Percentiles rank a stretch among this genome's conserved stretches.
Conservation (phyloP, 108 stramenopile genomes). For the Stephanodiscus triporus region DNA sequence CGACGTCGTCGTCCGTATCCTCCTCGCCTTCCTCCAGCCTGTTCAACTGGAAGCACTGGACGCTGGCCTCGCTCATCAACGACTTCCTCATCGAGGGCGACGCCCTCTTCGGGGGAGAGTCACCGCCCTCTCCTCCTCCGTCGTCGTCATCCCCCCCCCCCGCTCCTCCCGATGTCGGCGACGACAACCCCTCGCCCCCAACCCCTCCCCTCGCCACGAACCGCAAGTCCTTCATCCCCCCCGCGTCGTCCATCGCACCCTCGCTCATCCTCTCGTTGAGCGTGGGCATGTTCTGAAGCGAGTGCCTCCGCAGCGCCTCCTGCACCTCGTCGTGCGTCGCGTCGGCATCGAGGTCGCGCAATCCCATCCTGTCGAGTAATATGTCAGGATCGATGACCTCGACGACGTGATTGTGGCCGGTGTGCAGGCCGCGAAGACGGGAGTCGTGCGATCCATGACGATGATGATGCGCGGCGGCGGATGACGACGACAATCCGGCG, state of each 20-base stretch:
- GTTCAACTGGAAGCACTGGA: background rate
- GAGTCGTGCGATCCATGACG: no score
- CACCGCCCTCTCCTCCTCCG: background rate
- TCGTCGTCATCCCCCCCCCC: background rate
- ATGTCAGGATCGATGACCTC: constrained; percentile 44
- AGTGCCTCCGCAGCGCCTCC: constrained; percentile 25
- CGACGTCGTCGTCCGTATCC: constrained; percentile 2
- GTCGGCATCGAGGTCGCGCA: constrained; percentile 38
- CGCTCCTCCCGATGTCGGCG: background rate
- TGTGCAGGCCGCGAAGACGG: no score
- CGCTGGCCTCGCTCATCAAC: background rate
- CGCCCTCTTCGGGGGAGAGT: background rate
- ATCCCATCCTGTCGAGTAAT: constrained; percentile 39
- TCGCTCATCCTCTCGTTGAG: constrained; percentile 73
- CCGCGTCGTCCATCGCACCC: constrained; percentile 71
- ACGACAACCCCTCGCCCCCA: background rate
- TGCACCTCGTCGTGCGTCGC: constrained; percentile 30
- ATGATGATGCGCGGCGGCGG: no score
- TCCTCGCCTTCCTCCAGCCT: constrained; percentile 2
- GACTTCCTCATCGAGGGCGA: background rate
- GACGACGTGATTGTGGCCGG: background rate
- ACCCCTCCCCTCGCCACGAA: constrained; percentile 17
- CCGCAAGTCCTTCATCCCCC: constrained; percentile 66
- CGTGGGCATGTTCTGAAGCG: constrained; percentile 37
- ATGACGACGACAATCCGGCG: no score